Percentiles rank a stretch among this genome's conserved stretches.
phyloP scores from a whole-genome alignment of 2,329 filamentous ascomycete genomes.

The Botrytis galanthina region DNA sequence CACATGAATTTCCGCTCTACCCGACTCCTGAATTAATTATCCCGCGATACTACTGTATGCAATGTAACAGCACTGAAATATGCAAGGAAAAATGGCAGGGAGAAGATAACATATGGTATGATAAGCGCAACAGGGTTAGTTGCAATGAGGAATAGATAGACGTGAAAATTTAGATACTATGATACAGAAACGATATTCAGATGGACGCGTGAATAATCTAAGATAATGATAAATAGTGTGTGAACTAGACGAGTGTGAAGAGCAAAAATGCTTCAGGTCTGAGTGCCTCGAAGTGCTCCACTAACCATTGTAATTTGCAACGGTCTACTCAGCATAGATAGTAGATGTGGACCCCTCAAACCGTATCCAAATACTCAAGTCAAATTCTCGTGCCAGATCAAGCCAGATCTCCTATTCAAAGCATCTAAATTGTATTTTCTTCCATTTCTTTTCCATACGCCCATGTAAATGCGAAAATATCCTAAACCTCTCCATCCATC shows the following conservation, averaged over 20 bases:
- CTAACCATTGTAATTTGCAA: background rate
- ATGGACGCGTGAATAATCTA: background rate
- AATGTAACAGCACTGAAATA: background rate
- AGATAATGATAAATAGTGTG: background rate
- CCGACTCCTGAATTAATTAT: background rate
- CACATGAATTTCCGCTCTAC: background rate
- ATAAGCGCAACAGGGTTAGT: background rate
- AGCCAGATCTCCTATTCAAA: background rate
- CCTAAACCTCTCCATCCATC: background rate
- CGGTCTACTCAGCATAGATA: background rate
- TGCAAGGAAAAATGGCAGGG: background rate
- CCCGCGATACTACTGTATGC: background rate
- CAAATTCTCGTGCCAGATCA: background rate
- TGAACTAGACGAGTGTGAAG: background rate
- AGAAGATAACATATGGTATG: background rate
- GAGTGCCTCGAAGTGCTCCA: background rate
- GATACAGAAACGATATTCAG: background rate
- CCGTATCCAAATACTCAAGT: background rate
- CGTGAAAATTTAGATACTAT: background rate
- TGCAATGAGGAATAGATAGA: background rate
- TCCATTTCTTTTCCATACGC: conserved; percentile 3
- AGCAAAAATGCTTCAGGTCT: too few relatives aligned
- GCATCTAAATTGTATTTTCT: background rate
- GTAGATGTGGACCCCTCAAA: background rate
- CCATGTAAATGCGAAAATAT: background rate